Percentiles rank a stretch among this genome's conserved stretches.
Conservation (phyloP, 257 asterid species). For the Mentha longifolia region DNA sequence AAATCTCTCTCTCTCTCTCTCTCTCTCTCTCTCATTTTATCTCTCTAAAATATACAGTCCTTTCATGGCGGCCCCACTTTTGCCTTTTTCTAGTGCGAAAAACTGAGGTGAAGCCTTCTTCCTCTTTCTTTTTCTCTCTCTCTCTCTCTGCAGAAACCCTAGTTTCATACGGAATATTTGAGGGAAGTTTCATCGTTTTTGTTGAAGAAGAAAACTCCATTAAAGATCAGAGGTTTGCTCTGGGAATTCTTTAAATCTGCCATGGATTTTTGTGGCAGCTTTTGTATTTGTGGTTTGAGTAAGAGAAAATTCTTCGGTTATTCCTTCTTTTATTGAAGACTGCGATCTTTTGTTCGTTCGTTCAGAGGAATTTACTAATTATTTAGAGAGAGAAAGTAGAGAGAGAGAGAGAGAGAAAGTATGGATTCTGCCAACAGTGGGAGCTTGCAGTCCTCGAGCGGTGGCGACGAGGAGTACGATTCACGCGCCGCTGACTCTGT, state of each 20-base stretch:
- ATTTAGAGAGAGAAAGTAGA: neutral
- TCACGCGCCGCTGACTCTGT: conserved; percentile 67
- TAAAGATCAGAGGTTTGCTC: conserved; percentile 46
- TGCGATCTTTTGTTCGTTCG: conserved; percentile 2
- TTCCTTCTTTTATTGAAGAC: conserved; percentile 15
- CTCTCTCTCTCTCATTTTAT: neutral
- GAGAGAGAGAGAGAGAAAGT: neutral
- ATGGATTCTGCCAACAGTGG: conserved; percentile 88
- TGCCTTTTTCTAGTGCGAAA: conserved; percentile 46
- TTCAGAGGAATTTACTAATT: conserved; percentile 33
- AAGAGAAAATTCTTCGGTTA: conserved; percentile 37
- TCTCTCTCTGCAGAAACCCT: conserved; percentile 39
- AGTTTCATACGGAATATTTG: conserved; percentile 10
- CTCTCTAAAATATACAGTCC: conserved; percentile 34
- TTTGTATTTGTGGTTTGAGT: conserved; percentile 26
- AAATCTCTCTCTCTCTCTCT: conserved; percentile 16
- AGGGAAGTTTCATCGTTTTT: conserved; percentile 2
- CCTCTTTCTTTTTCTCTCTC: neutral
- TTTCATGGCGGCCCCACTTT: conserved; percentile 66
- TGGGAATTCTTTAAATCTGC: conserved; percentile 25
- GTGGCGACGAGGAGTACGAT: conserved; percentile 74
- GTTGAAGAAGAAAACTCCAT: neutral
- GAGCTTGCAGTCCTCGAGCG: conserved; percentile 78
- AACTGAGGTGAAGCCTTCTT: conserved; percentile 38
- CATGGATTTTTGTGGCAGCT: conserved; percentile 28